These are phyloP conservation scores for Xanthoparmelia taractica DNA, from an alignment of 495 filamentous ascomycete species.

Conservation along the genomic window DNA sequence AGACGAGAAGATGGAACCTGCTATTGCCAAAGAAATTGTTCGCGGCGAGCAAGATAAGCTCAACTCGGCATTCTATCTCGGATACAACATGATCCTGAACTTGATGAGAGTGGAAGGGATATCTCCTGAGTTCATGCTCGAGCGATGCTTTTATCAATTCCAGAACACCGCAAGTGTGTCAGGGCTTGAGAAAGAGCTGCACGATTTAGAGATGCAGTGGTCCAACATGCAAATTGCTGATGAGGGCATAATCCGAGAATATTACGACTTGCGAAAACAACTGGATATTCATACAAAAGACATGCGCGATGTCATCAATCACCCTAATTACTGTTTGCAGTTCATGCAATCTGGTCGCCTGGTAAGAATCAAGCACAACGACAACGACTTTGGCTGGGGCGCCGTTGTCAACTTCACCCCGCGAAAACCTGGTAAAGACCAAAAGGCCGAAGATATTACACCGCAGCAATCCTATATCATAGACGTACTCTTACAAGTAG, in stretches of 20 bases:
- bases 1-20: conserved; percentile 92
- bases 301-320: conserved; percentile 78
- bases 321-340: conserved; percentile 72
- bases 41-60: conserved; percentile 92
- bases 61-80: conserved; percentile 94
- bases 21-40: conserved; percentile 84
- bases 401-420: conserved; percentile 63
- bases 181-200: conserved; percentile 69
- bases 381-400: conserved; percentile 88
- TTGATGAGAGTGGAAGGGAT: conserved; percentile 92
- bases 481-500: conserved; percentile 72
- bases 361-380: conserved; percentile 70
- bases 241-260: conserved; percentile 82
- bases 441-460: conserved; percentile 54
- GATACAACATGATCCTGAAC: conserved; percentile 99
- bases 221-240: conserved; percentile 69
- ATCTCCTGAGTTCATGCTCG: conserved; percentile 93
- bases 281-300: conserved; percentile 74
- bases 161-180: conserved; percentile 85
- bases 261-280: conserved; percentile 78
- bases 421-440: conserved; percentile 51
- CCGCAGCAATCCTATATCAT: conserved; percentile 70
- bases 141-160: conserved; percentile 95
- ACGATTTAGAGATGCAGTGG: conserved; percentile 62
- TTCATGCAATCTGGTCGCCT: conserved; percentile 77